phyloP scores from a whole-genome alignment of 2,329 filamentous ascomycete species.

The Epichloe scottii region DNA sequence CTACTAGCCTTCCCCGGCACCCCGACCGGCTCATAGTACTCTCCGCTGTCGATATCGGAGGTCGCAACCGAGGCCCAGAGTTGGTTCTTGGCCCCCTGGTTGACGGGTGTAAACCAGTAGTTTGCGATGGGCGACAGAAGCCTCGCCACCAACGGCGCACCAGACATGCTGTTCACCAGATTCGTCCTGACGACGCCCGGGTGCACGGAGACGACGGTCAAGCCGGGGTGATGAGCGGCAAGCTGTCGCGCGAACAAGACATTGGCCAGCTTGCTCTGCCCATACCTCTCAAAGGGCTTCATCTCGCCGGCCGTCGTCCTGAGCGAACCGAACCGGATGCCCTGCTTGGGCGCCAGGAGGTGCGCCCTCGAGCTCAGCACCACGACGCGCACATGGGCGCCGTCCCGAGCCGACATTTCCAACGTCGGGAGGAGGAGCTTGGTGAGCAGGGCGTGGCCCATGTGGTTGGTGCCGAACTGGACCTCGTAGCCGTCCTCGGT shows the following conservation, averaged over 20 bases:
- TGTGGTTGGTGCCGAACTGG: slow-evolving; percentile 36
- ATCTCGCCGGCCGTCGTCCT: slow-evolving; percentile 12
- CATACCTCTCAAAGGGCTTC: slow-evolving; percentile 14
- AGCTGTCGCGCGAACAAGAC: slow-evolving; percentile 17
- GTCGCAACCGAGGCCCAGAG: slow-evolving; percentile 28
- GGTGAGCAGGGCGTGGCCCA: slow-evolving; percentile 34
- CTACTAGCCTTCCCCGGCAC: slow-evolving; percentile 12
- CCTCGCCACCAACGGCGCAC: slow-evolving; percentile 4
- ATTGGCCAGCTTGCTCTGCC: slow-evolving; percentile 20
- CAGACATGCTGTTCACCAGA: slow-evolving; percentile 10
- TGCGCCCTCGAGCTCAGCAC: slow-evolving; percentile 16
- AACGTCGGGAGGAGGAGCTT: slow-evolving; percentile 23
- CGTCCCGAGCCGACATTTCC: slow-evolving; percentile 13
- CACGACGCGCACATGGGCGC: slow-evolving; percentile 18
- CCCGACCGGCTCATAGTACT: slow-evolving; percentile 22
- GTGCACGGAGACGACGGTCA: slow-evolving; percentile 15
- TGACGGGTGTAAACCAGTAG: slow-evolving; percentile 12
- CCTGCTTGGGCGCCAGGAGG: slow-evolving; percentile 10
- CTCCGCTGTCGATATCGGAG: slow-evolving; percentile 17
- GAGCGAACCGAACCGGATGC: slow-evolving; percentile 18
- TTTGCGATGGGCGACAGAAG: slow-evolving; percentile 7
- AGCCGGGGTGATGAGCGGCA: slow-evolving; percentile 12
- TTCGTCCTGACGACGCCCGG: slow-evolving; percentile 18
- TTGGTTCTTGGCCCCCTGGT: slow-evolving; percentile 27
- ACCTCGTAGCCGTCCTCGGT: slow-evolving; percentile 35